Conservation (phyloP, 129 eudicot genomes). For the Ambrosia artemisiifolia region DNA sequence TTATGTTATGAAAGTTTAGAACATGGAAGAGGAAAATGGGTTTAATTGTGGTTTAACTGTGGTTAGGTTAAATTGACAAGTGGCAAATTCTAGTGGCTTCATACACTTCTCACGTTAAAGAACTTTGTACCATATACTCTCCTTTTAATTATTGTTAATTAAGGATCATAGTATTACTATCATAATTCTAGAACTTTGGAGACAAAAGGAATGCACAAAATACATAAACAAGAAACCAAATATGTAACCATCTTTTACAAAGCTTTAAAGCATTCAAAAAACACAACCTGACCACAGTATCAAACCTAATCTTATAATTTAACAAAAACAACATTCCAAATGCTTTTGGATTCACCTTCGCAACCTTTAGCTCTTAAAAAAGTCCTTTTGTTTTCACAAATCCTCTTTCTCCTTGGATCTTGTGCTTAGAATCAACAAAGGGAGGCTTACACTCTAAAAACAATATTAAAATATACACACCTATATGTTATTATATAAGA, state of each 20-base stretch:
- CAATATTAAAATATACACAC: slow-evolving; percentile 5
- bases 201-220: slow-evolving; percentile 5
- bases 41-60: too few relatives aligned
- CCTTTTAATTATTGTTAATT: too few relatives aligned
- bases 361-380: slow-evolving; percentile 36
- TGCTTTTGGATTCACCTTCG: slow-evolving; percentile 26
- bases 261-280: slow-evolving; percentile 16
- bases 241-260: slow-evolving; percentile 20
- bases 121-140: too few relatives aligned
- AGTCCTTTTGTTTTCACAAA: slow-evolving; percentile 37
- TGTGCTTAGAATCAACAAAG: slow-evolving; percentile 39
- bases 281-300: slow-evolving; percentile 25
- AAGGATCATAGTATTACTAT: neutral
- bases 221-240: slow-evolving; percentile 29
- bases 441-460: slow-evolving; percentile 13
- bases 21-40: too few relatives aligned
- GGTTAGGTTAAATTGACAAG: too few relatives aligned
- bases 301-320: slow-evolving; percentile 44
- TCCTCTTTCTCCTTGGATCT: slow-evolving; percentile 43
- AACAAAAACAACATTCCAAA: slow-evolving; percentile 40
- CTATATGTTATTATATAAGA: slow-evolving; percentile 19
- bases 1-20: too few relatives aligned
- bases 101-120: too few relatives aligned
- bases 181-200: neutral
- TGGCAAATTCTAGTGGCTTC: too few relatives aligned